phyloP scores from a whole-genome alignment of 2,329 filamentous ascomycete species.

The Ascochyta koolunga region DNA sequence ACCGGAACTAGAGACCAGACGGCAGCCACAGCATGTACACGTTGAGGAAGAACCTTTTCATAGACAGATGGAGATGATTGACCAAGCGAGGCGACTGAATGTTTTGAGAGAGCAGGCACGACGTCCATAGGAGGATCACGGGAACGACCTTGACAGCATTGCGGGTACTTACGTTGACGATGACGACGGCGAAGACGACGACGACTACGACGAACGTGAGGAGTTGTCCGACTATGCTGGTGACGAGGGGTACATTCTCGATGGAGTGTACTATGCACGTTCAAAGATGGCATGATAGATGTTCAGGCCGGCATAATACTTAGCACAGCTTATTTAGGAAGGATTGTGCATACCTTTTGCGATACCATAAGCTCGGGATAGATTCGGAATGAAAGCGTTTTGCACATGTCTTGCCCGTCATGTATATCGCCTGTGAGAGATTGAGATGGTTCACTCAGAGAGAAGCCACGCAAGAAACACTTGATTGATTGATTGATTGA shows the following conservation, averaged over 20 bases:
- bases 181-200: background rate
- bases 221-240: background rate
- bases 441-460: background rate
- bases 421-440: too few species aligned
- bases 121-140: constrained; percentile 10
- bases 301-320: background rate
- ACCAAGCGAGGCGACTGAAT: background rate
- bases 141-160: constrained; percentile 6
- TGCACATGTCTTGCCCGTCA: background rate
- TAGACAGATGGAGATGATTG: background rate
- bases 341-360: background rate
- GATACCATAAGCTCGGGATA: background rate
- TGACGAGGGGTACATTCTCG: background rate
- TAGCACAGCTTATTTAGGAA: constrained; percentile 1
- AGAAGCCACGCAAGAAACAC: too few species aligned
- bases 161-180: background rate
- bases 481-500: too few species aligned
- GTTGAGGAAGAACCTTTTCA: background rate
- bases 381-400: background rate
- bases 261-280: background rate
- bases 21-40: background rate
- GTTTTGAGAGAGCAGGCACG: background rate
- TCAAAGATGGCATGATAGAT: constrained; percentile 1
- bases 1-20: background rate
- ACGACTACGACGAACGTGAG: background rate